These are phyloP conservation scores for Limonomyces culmigenus DNA, from an alignment of 1,284 basidiomycete species.

Conservation along the genomic window DNA sequence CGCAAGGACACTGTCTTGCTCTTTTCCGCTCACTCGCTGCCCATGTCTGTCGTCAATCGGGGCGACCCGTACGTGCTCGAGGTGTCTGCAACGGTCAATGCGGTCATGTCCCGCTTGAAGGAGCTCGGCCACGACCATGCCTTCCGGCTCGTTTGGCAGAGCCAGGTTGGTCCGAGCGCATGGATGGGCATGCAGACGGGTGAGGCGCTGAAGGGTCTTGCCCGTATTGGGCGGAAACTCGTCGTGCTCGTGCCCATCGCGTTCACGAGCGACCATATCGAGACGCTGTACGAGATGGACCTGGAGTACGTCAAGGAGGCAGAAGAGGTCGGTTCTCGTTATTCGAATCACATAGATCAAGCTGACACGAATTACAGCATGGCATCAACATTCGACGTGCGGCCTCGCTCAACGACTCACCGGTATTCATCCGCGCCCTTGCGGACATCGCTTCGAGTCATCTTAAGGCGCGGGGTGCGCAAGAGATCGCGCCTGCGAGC, in stretches of 20 bases:
- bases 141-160: conserved; percentile 95
- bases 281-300: conserved; percentile 95
- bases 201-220: conserved; percentile 85
- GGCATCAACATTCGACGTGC: conserved; percentile 87
- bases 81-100: conserved; percentile 84
- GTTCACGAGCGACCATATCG: conserved; percentile 98
- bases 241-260: conserved; percentile 88
- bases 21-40: conserved; percentile 96
- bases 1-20: conserved; percentile 71
- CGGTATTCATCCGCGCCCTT: conserved; percentile 90
- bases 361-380: conserved; percentile 33
- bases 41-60: conserved; percentile 94
- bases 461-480: conserved; percentile 41
- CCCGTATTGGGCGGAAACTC: conserved; percentile 75
- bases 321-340: conserved; percentile 45
- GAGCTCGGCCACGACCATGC: conserved; percentile 47
- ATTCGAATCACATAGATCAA: conserved; percentile 5
- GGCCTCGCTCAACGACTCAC: conserved; percentile 92
- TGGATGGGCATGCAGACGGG: conserved; percentile 98
- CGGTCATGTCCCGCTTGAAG: conserved; percentile 70
- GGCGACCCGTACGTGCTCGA: conserved; percentile 96
- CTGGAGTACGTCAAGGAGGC: conserved; percentile 89
- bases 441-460: conserved; percentile 87
- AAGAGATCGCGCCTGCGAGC: conserved; percentile 44
- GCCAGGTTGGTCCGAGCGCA: conserved; percentile 90